phyloP scores from a whole-genome alignment of 2,329 filamentous ascomycete species.

The Sporothrix curviconia region DNA sequence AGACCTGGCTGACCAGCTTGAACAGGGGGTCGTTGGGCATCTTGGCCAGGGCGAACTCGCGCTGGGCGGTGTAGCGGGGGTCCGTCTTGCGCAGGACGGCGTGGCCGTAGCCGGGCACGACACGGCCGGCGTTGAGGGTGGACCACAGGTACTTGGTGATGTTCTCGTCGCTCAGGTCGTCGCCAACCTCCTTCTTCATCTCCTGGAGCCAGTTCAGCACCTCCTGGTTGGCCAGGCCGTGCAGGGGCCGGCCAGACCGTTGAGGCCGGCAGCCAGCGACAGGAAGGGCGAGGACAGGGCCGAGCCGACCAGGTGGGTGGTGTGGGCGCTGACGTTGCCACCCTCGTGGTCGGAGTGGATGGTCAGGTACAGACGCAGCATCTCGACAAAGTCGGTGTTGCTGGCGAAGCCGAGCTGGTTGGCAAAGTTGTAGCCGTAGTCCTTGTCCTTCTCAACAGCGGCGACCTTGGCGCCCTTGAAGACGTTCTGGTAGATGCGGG shows the following conservation, averaged over 20 bases:
- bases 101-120: conserved; percentile 97
- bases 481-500: conserved; percentile 99
- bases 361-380: conserved; percentile 98
- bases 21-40: conserved; percentile 94
- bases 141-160: conserved; percentile 99
- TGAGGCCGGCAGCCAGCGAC: conserved; percentile 90
- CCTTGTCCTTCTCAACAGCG: conserved; percentile 94
- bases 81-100: conserved; percentile 99
- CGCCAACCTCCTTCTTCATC: conserved; percentile 94
- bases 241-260: conserved; percentile 95
- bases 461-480: conserved; percentile 99
- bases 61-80: conserved; percentile 96
- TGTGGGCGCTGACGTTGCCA: conserved; percentile 97
- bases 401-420: conserved; percentile 96
- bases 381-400: conserved; percentile 95
- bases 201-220: conserved; percentile 98
- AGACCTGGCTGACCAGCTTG: conserved; percentile 99
- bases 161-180: conserved; percentile 90
- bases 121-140: conserved; percentile 89
- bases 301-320: conserved; percentile 93
- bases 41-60: conserved; percentile 72
- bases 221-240: conserved; percentile 99
- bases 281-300: conserved; percentile 97
- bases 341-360: conserved; percentile 99
- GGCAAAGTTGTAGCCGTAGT: conserved; percentile 98